Percentiles rank a stretch among this genome's conserved stretches.
Conservation (phyloP, 2,329 filamentous ascomycete species). For the Stemphylium lycopersici region DNA sequence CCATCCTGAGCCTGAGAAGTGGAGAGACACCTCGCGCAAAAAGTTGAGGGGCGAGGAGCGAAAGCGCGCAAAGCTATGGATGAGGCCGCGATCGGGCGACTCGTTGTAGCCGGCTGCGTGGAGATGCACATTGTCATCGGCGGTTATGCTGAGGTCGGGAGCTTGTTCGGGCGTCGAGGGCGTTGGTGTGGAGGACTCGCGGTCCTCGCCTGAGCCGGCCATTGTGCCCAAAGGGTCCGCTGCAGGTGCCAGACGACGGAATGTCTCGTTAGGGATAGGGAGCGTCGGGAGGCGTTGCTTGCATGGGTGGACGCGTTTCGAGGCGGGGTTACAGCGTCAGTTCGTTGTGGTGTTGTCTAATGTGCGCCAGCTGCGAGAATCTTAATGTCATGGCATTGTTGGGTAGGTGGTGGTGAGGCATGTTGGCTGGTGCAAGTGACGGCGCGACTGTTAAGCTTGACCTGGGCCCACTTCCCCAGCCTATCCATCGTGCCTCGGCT, state of each 20-base stretch:
- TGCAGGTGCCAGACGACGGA: background rate
- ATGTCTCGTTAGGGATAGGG: slow-evolving; percentile 5
- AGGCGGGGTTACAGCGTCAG: background rate
- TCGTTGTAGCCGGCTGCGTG: slow-evolving; percentile 53
- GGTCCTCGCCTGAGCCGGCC: slow-evolving; percentile 23
- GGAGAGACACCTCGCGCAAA: slow-evolving; percentile 88
- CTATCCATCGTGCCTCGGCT: slow-evolving; percentile 21
- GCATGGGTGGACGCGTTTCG: background rate
- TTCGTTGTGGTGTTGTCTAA: background rate
- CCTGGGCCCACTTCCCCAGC: slow-evolving; percentile 22
- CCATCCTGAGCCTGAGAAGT: slow-evolving; percentile 94
- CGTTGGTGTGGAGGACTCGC: slow-evolving; percentile 12
- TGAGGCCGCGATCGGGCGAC: slow-evolving; percentile 68
- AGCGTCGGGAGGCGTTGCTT: background rate
- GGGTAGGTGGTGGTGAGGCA: slow-evolving; percentile 1
- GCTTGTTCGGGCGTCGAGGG: slow-evolving; percentile 37
- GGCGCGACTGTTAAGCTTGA: slow-evolving; percentile 8
- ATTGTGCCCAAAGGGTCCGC: slow-evolving; percentile 14
- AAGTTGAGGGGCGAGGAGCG: slow-evolving; percentile 76
- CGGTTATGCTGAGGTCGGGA: slow-evolving; percentile 55
- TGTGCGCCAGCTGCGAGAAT: background rate
- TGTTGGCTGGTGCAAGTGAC: slow-evolving; percentile 5
- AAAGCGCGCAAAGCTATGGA: slow-evolving; percentile 87
- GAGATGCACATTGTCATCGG: slow-evolving; percentile 53
- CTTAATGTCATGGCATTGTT: slow-evolving; percentile 12